Evolutionary conservation across 2,329 filamentous ascomycete genomes (phyloP).

Genomic region (Xylariales sp.): DNA sequence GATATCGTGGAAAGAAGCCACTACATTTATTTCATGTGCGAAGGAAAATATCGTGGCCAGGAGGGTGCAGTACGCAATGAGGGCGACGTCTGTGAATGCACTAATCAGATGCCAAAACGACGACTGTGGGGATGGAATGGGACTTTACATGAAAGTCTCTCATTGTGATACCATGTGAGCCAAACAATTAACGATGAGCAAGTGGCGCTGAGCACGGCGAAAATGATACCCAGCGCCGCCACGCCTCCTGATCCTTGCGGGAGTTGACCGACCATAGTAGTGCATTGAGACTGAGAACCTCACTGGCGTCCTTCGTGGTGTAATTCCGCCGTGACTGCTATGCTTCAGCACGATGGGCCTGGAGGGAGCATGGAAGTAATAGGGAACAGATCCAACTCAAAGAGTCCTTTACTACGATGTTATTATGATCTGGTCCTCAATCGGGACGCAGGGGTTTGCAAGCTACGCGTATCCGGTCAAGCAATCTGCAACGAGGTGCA

Average conservation of each 20-base stretch:
- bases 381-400: no score
- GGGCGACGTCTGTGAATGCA: conserved; percentile 16
- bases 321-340: no score
- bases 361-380: no score
- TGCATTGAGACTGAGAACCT: no score
- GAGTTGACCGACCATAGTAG: conserved; percentile 14
- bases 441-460: no score
- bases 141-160: conserved; percentile 19
- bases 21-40: conserved; percentile 15
- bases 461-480: no score
- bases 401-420: no score
- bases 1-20: conserved; percentile 12
- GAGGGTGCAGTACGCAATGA: conserved; percentile 16
- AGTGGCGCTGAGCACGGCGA: conserved; percentile 9
- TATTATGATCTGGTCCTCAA: no score
- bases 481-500: no score
- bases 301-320: no score
- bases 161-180: conserved; percentile 21
- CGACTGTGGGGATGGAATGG: not conserved
- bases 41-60: conserved; percentile 19
- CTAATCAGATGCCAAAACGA: not conserved
- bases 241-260: conserved; percentile 15
- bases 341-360: no score
- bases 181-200: conserved; percentile 16
- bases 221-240: conserved; percentile 13